Evolutionary conservation across 768 basidiomycete species (phyloP).

Genomic region (Lactifluus piperatus): DNA sequence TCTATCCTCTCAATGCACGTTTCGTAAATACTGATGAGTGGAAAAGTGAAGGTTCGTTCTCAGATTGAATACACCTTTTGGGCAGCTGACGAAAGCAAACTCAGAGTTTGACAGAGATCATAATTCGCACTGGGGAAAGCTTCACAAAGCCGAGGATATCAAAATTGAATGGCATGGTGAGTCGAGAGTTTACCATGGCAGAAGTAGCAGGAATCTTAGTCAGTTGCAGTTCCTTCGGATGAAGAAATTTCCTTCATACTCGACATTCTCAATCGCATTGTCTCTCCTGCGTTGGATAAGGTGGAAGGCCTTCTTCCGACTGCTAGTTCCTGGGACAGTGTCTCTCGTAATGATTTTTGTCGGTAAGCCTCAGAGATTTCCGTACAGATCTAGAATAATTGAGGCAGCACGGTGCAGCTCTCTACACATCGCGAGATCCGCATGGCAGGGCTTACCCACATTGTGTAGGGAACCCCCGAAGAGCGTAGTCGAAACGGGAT

Average conservation of each 20-base stretch:
- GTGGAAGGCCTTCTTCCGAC: conserved; percentile 55
- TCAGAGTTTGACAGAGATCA: conserved; percentile 57
- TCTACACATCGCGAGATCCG: conserved; percentile 61
- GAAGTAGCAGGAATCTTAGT: conserved; percentile 14
- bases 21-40: conserved; percentile 81
- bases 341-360: conserved; percentile 76
- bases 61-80: no score
- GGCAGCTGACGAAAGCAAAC: not conserved
- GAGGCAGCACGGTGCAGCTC: conserved; percentile 34
- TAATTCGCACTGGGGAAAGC: conserved; percentile 67
- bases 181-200: conserved; percentile 15
- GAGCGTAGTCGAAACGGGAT: conserved; percentile 45
- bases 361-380: conserved; percentile 37
- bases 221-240: conserved; percentile 41
- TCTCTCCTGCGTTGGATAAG: conserved; percentile 53
- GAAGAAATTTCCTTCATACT: conserved; percentile 76
- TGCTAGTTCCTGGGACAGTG: conserved; percentile 51
- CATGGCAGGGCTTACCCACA: conserved; percentile 71
- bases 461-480: conserved; percentile 53
- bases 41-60: conserved; percentile 57
- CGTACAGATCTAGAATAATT: conserved; percentile 3
- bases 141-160: conserved; percentile 72
- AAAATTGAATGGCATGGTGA: conserved; percentile 83
- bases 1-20: conserved; percentile 69
- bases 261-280: conserved; percentile 65